phyloP scores from a whole-genome alignment of 177 flowering plant genomes.

The Vitis hybrid region DNA sequence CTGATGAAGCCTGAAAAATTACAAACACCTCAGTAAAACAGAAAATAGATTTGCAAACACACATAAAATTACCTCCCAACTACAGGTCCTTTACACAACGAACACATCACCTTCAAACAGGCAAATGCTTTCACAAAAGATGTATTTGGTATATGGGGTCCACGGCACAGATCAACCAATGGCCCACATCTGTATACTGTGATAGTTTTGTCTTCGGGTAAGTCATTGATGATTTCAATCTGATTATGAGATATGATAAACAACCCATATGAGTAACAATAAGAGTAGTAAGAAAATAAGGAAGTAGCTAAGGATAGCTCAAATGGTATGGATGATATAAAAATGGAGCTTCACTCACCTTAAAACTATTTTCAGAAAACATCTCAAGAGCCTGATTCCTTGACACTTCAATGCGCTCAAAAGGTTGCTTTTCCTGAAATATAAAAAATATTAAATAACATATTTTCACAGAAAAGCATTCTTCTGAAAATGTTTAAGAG shows the following conservation, averaged over 20 bases:
- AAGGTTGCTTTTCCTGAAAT: slow-evolving; percentile 90
- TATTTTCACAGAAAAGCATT: background rate
- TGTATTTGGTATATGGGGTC: slow-evolving; percentile 98
- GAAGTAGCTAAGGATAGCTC: background rate
- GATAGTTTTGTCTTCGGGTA: slow-evolving; percentile 93
- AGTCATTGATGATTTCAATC: slow-evolving; percentile 89
- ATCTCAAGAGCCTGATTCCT: slow-evolving; percentile 88
- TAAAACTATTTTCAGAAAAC: slow-evolving; percentile 86
- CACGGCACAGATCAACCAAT: slow-evolving; percentile 94
- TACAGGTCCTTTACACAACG: background rate
- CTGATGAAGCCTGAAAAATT: slow-evolving; percentile 83
- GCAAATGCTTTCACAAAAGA: slow-evolving; percentile 92
- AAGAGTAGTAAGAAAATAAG: background rate
- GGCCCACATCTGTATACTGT: slow-evolving; percentile 99
- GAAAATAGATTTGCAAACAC: background rate
- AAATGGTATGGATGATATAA: background rate
- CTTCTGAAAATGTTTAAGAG: background rate
- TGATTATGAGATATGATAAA: slow-evolving; percentile 20
- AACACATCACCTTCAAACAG: slow-evolving; percentile 75
- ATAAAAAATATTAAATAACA: background rate
- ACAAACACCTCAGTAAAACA: slow-evolving; percentile 7
- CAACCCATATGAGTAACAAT: slow-evolving; percentile 1
- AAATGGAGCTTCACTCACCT: slow-evolving; percentile 41
- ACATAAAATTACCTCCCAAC: background rate
- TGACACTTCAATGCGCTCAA: slow-evolving; percentile 97